Base-by-base conservation (phyloP, 805 yeast species). In the Cyberlindnera maclurae region DNA sequence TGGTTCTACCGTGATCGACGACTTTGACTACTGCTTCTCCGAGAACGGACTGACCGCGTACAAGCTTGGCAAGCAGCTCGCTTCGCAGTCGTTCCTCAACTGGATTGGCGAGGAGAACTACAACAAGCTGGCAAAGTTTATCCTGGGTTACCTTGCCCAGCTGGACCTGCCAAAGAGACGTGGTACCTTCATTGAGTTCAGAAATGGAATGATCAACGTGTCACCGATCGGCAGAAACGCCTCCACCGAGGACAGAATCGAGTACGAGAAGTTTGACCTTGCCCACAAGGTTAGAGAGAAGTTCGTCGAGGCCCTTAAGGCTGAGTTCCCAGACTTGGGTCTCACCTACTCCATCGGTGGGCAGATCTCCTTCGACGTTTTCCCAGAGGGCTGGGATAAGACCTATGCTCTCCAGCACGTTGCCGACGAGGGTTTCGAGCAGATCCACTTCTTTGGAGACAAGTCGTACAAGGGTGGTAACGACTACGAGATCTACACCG, bases 351-450 rank as follows among this genome's bases (percentile, higher is more conserved):
- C 98, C 43, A 93, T 93, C 50, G 99, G 99, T 65, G 99, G 99
- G 55, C 97, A 93, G 75, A 93, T 93, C 64, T 90, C 97, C 27
- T 93, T 93, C 58, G 99, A 93, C 59, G 97, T 93, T 49, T 93
- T 93, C 90, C 99, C 99, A 71, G 86, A 96, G 48, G 98, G 99
- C 60, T 93, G 99, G 99, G 99, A 93, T 69, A 93, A 93, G 78
- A 93, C 99, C 46, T 93, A 90, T 73, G 86, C 95, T 67, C 77
- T 93, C 62, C 88, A 82, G 67, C 98, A 90, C 67, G 89, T 93
- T 54, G 86, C 68, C 57, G 65, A 71, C 44, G 96, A 90, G 67
- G 79, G 82, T 50, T 93, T 89, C 71, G 73, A 79, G 58, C 74
- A 77, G 54, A 87, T 93, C 57, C 97, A 93, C 72, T 93, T 93